Evolutionary conservation across 148 eudicot species (phyloP), one percentile per base, ranked within the genome.

Genomic region (Camellia lanceoleosa): DNA sequence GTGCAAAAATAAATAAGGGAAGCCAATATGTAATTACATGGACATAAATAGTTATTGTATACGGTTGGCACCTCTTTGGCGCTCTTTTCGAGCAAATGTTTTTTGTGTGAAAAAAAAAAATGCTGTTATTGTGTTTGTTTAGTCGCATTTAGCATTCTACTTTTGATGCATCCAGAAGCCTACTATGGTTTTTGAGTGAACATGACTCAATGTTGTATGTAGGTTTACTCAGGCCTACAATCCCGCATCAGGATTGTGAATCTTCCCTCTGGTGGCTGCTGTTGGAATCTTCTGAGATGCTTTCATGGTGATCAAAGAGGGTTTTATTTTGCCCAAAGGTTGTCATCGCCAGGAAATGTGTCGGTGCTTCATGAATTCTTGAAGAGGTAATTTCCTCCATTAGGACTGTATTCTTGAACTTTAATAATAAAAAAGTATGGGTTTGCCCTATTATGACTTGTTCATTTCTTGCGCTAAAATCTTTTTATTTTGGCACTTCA

Each of bases 261-360:
- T 86, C n/a, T 60, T 59, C 83, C 91, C 30, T 75, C 84, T 55
- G 95, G 90, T 83, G 93, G 90, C 81, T 86, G 77, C 81, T 85
- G 92, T 19, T 96, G 98, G 97, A 87, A 92, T 14, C 95, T 93
- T 82, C 80, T 96, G 84, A 87, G 85, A 87, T 91, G 99, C 84
- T 90, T 93, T 81, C 91, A 90, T 68, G 97, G 92, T 63, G 98
- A 96, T 85, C 94, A 93, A 79, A 92, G 86, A 83, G 87, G 38
- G 38, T 30, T 30, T 89, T 83, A 86, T 87, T 80, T 87, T 71
- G 86, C 88, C 73, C 94, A 91, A 79, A 85, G 79, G 43, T 82
- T 1, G 38, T 85, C 56, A 78, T 85, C 56, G 97, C 97, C 38
- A 30, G 38, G 38, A 1, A 30, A 30, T 30, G 38, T 30, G 38